Conservation (phyloP, 805 yeast genomes). For the Pichia phayaonensis region DNA sequence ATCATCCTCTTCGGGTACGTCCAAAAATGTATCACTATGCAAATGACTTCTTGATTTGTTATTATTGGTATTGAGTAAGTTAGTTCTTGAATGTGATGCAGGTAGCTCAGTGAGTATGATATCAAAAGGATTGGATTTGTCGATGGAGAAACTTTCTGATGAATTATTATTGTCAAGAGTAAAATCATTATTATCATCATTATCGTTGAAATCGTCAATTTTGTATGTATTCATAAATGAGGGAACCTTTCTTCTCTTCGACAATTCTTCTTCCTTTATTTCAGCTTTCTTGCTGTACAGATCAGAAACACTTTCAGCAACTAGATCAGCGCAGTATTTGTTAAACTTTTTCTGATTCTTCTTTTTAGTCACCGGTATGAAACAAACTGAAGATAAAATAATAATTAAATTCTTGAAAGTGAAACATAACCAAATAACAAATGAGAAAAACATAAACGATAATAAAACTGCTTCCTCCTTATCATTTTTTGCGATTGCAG, state of each 20-base stretch:
- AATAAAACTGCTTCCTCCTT: slow-evolving; percentile 62
- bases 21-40: background rate
- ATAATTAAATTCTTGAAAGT: slow-evolving; percentile 22
- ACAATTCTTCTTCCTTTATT: slow-evolving; percentile 15
- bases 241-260: slow-evolving; percentile 16
- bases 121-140: slow-evolving; percentile 6
- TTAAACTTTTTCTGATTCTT: slow-evolving; percentile 11
- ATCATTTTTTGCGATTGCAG: slow-evolving; percentile 51
- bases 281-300: slow-evolving; percentile 19
- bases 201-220: background rate
- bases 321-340: slow-evolving; percentile 20
- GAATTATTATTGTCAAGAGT: background rate
- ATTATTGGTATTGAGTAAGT: slow-evolving; percentile 1
- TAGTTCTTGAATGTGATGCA: slow-evolving; percentile 5
- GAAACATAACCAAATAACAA: slow-evolving; percentile 66
- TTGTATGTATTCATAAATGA: slow-evolving; percentile 7
- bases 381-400: slow-evolving; percentile 17
- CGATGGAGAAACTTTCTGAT: background rate
- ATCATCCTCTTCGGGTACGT: background rate
- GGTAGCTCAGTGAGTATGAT: slow-evolving; percentile 2
- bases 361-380: slow-evolving; percentile 12
- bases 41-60: background rate
- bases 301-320: slow-evolving; percentile 22
- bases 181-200: background rate
- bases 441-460: slow-evolving; percentile 68